phyloP scores from a whole-genome alignment of 768 basidiomycete species.

The Coprinopsis cinerea region DNA sequence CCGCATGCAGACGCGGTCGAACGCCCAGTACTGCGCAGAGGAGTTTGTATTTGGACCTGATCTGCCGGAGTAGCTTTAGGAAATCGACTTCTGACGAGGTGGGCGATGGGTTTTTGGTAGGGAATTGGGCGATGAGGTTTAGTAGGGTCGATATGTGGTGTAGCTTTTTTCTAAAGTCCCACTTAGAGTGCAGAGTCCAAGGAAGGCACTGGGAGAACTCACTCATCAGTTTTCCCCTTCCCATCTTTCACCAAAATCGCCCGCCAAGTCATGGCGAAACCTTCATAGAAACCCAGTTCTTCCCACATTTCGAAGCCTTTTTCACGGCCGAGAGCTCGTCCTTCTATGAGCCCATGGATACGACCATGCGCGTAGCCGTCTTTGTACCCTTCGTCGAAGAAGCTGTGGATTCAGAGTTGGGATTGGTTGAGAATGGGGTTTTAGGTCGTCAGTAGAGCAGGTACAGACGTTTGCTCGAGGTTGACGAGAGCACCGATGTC shows the following conservation, averaged over 20 bases:
- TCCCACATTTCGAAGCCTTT: constrained; percentile 98
- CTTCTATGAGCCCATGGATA: constrained; percentile 88
- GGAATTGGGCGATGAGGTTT: constrained; percentile 69
- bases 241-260: constrained; percentile 35
- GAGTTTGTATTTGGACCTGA: constrained; percentile 56
- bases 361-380: constrained; percentile 82
- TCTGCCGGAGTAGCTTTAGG: not conserved
- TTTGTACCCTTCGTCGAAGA: constrained; percentile 72
- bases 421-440: not conserved
- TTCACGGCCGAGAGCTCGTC: constrained; percentile 79
- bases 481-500: constrained; percentile 10
- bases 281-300: constrained; percentile 91
- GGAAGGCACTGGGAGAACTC: constrained; percentile 18
- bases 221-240: constrained; percentile 44
- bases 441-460: not conserved
- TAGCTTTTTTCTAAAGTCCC: constrained; percentile 4
- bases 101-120: constrained; percentile 64
- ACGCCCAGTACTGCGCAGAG: constrained; percentile 82
- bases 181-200: constrained; percentile 1
- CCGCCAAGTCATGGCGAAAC: constrained; percentile 71
- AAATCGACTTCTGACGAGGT: constrained; percentile 18
- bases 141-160: constrained; percentile 63
- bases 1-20: constrained; percentile 34
- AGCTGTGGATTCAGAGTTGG: constrained; percentile 36
- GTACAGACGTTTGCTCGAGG: constrained; percentile 7